Evolutionary conservation across 169 alveolate species (phyloP).

Genomic region (Miamiensis avidus): DNA sequence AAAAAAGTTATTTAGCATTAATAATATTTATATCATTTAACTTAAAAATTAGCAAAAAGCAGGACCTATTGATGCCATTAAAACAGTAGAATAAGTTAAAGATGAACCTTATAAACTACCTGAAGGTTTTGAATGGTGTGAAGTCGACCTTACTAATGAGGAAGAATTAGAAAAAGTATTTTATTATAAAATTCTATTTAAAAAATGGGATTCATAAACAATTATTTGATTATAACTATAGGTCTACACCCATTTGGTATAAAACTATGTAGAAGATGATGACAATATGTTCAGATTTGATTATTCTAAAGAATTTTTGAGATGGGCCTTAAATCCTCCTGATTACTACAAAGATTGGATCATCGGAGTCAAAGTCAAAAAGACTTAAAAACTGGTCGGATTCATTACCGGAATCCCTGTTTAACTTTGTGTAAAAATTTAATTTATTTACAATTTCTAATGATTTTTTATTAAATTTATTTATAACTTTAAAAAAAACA

Average conservation of each 20-base stretch:
- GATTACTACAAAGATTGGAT: slow-evolving; percentile 90
- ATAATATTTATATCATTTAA: not conserved
- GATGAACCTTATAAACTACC: slow-evolving; percentile 90
- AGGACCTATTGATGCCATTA: slow-evolving; percentile 52
- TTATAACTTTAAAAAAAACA: not conserved
- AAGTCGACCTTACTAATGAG: slow-evolving; percentile 85
- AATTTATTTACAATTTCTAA: slow-evolving; percentile 59
- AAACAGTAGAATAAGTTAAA: slow-evolving; percentile 72
- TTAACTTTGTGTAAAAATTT: slow-evolving; percentile 11
- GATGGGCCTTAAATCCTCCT: slow-evolving; percentile 96
- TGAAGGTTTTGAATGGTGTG: slow-evolving; percentile 93
- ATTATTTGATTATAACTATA: slow-evolving; percentile 34
- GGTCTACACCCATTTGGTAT: slow-evolving; percentile 88
- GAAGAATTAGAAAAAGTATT: slow-evolving; percentile 56
- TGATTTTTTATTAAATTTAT: slow-evolving; percentile 49
- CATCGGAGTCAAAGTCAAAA: slow-evolving; percentile 88
- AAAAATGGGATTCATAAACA: not conserved
- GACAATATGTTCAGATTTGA: slow-evolving; percentile 97
- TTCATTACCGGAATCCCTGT: slow-evolving; percentile 96
- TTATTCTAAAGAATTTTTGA: slow-evolving; percentile 93
- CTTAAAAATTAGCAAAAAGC: slow-evolving; percentile 23
- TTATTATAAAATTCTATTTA: slow-evolving; percentile 10
- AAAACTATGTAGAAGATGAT: slow-evolving; percentile 98
- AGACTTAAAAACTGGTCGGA: slow-evolving; percentile 88
- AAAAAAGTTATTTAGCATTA: too few relatives aligned